These are phyloP conservation scores for Penicillium paneum DNA, from an alignment of 2,329 filamentous ascomycete species.

Conservation along the genomic window DNA sequence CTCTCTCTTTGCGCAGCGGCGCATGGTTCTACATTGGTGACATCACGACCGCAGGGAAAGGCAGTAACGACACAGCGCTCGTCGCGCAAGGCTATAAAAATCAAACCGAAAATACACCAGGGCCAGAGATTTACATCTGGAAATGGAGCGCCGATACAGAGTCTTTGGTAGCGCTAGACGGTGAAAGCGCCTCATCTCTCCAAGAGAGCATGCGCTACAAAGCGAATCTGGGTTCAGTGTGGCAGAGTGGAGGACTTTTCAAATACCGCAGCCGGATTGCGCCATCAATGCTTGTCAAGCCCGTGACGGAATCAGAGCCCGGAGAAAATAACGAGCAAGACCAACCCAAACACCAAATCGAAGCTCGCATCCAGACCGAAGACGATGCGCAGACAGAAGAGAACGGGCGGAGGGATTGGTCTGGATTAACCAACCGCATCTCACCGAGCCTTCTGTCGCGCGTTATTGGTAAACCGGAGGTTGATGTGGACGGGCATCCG, in stretches of 20 bases:
- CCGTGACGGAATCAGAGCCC: background rate
- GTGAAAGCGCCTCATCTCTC: slow-evolving; percentile 33
- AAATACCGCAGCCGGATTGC: slow-evolving; percentile 40
- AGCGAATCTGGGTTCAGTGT: slow-evolving; percentile 56
- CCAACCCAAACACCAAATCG: background rate
- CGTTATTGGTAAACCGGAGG: slow-evolving; percentile 45
- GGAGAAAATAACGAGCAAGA: slow-evolving; percentile 11
- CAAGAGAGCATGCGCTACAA: slow-evolving; percentile 53
- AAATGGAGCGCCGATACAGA: slow-evolving; percentile 51
- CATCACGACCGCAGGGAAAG: slow-evolving; percentile 22
- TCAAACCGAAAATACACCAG: slow-evolving; percentile 5
- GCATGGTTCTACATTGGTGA: slow-evolving; percentile 57
- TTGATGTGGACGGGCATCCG: slow-evolving; percentile 41
- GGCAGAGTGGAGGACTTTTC: slow-evolving; percentile 50
- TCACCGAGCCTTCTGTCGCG: slow-evolving; percentile 49
- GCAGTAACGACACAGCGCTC: slow-evolving; percentile 16
- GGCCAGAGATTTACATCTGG: slow-evolving; percentile 50
- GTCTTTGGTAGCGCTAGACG: slow-evolving; percentile 32
- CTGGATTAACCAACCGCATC: slow-evolving; percentile 50
- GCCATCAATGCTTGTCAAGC: slow-evolving; percentile 48
- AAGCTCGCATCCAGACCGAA: slow-evolving; percentile 12
- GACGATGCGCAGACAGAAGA: slow-evolving; percentile 28
- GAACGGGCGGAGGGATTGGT: slow-evolving; percentile 54
- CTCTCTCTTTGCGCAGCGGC: slow-evolving; percentile 59
- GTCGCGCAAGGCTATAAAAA: slow-evolving; percentile 12